Base-by-base conservation (phyloP, 352 stramenopile species). In the Pythium vanterpoolii region DNA sequence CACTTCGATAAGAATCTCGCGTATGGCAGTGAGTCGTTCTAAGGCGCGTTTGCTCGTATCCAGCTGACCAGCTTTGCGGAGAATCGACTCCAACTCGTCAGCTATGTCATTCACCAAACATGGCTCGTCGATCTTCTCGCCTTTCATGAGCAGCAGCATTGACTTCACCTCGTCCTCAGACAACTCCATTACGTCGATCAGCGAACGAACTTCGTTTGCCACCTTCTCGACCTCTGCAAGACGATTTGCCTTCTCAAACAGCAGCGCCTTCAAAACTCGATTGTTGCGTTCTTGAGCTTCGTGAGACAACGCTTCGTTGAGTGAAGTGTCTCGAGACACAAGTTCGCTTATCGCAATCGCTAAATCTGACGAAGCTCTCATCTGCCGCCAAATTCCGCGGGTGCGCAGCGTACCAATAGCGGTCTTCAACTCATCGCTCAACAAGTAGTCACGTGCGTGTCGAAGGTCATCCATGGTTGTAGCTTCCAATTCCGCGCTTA, bases 191-290 rank as follows among this genome's bases (percentile, higher is more conserved):
- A 77, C 68, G 21, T 62, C 57, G 0, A 83, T 60, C 6, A 86
- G 26, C 0, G 67, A 62, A 3, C 83, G 77, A 28, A 90, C 77
- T 28, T 71, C 58, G n/a, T 59, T 53, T 8, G 82, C 55, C 1
- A 64, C 49, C 18, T 82, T 63, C 45, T 93, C 76, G 30, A 82
- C 56, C 47, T 92, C 77, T 4, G 59, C 58, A 24, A 87, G 58
- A 13, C 83, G 76, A 38, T 76, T 82, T 5, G 71, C 62, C 49
- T 92, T 90, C 42, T 93, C 83, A 38, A 77, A 76, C 21, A 82
- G 54, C 34, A 95, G 65, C 2, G 57, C 58, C 19, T 69, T 76
- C 21, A 89, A 36, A 31, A 90, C 23, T 38, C 71, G 46, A 14
- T 78, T 59, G 26, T 86, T 76, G 28, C 66, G 66, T 24, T 73